These are phyloP conservation scores for Verticillium alfalfae DNA, from an alignment of 2,329 filamentous ascomycete genomes.

Conservation along the genomic window DNA sequence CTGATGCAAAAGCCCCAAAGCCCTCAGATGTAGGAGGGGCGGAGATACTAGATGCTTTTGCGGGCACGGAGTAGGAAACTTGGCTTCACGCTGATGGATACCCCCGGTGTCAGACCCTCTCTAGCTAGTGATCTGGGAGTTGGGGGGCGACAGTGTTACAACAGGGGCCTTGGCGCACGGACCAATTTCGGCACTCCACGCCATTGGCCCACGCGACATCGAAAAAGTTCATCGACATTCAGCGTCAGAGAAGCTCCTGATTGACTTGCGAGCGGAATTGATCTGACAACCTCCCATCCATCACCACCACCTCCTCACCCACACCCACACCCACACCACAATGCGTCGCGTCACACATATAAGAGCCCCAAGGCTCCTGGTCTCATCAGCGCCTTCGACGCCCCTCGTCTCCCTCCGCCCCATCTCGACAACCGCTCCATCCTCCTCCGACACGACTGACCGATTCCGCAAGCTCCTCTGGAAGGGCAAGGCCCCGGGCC, in stretches of 20 bases:
- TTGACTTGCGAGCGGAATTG: background rate
- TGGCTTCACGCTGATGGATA: background rate
- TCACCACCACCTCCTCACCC: background rate
- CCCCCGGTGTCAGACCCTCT: too few species aligned
- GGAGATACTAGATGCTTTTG: slow-evolving; percentile 24
- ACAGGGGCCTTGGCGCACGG: background rate
- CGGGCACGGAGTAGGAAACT: background rate
- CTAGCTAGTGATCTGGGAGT: background rate
- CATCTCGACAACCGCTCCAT: slow-evolving; percentile 27
- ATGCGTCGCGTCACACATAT: slow-evolving; percentile 38
- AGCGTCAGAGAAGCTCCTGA: slow-evolving; percentile 1
- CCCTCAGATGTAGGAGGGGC: slow-evolving; percentile 28
- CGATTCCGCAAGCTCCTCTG: slow-evolving; percentile 33
- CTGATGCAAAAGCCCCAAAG: slow-evolving; percentile 28
- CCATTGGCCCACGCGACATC: background rate
- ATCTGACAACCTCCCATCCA: background rate
- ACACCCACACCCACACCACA: slow-evolving; percentile 7
- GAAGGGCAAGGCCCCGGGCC: slow-evolving; percentile 28
- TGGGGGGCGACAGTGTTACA: background rate
- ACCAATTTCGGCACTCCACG: background rate
- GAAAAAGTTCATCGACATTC: slow-evolving; percentile 2
- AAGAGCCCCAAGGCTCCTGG: slow-evolving; percentile 25
- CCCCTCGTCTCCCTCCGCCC: slow-evolving; percentile 7
- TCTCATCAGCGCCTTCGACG: slow-evolving; percentile 18
- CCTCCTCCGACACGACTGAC: slow-evolving; percentile 25